These are phyloP conservation scores for Boletus tomentosulus DNA, from an alignment of 768 basidiomycete species.

Conservation along the genomic window DNA sequence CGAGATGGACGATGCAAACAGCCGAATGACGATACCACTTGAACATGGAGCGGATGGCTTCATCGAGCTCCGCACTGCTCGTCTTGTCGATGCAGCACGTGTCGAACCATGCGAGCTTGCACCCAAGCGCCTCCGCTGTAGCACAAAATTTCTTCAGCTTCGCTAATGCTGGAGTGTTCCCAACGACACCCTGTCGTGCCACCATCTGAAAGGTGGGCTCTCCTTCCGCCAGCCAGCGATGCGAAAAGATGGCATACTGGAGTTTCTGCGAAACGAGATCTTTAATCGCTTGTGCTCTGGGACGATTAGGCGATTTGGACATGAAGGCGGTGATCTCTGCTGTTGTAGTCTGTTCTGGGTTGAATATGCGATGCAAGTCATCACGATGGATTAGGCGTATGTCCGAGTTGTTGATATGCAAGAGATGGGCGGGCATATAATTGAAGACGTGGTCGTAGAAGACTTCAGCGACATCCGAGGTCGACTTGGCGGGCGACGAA, in stretches of 20 bases:
- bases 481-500: neutral
- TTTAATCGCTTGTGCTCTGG: constrained; percentile 5
- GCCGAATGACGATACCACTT: constrained; percentile 21
- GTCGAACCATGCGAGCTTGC: constrained; percentile 22
- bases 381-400: constrained; percentile 11
- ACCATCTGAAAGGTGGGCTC: constrained; percentile 11
- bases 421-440: constrained; percentile 15
- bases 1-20: constrained; percentile 21
- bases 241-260: constrained; percentile 13
- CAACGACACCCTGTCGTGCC: constrained; percentile 2
- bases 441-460: constrained; percentile 17
- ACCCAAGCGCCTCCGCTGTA: constrained; percentile 11
- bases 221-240: constrained; percentile 12
- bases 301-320: neutral
- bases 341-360: constrained; percentile 7
- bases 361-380: constrained; percentile 12
- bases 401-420: constrained; percentile 6
- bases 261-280: constrained; percentile 8
- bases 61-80: constrained; percentile 29
- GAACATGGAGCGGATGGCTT: constrained; percentile 29
- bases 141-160: constrained; percentile 16
- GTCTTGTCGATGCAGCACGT: constrained; percentile 26
- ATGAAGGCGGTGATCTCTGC: constrained; percentile 1
- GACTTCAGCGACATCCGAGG: neutral
- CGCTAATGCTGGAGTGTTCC: constrained; percentile 2